A percentile compares a stretch with the other conserved stretches of the same genome.
These are phyloP conservation scores for Polytrichum commune DNA, from an alignment of 225 moss, liverwort and hornwort species.

Conservation along the genomic window DNA sequence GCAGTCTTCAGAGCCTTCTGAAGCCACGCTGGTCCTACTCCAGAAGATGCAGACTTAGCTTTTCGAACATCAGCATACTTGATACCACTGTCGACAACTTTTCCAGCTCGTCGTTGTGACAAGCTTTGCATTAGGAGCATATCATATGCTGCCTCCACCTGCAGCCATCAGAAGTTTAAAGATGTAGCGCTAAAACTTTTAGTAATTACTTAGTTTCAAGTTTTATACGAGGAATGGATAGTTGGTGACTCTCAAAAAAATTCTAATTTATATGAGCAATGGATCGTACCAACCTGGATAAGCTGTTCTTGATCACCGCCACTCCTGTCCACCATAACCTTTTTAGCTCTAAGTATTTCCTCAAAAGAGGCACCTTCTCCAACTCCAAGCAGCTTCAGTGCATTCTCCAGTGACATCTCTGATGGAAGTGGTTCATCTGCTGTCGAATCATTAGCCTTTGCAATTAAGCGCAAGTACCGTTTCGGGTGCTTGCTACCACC, in stretches of 20 bases:
- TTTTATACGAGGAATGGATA: too few relatives aligned
- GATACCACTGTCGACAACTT: slow-evolving; percentile 74
- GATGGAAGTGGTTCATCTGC: slow-evolving; percentile 85
- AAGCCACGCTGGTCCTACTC: slow-evolving; percentile 74
- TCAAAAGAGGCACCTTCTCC: slow-evolving; percentile 87
- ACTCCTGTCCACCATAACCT: slow-evolving; percentile 59
- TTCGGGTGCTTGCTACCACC: slow-evolving; percentile 25
- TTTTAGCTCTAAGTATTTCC: slow-evolving; percentile 83
- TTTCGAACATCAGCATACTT: slow-evolving; percentile 79
- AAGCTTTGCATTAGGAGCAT: slow-evolving; percentile 89
- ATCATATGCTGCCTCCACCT: slow-evolving; percentile 95
- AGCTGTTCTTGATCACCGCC: slow-evolving; percentile 75
- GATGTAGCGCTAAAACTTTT: too few relatives aligned
- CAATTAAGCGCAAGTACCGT: slow-evolving; percentile 55
- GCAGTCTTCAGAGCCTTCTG: slow-evolving; percentile 63
- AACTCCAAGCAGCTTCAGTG: slow-evolving; percentile 83
- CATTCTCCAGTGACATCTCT: slow-evolving; percentile 82
- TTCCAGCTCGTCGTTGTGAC: slow-evolving; percentile 72
- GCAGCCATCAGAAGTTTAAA: slow-evolving; percentile 8
- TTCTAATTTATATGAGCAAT: too few relatives aligned
- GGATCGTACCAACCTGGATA: slow-evolving; percentile 44
- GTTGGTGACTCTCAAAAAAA: not conserved
- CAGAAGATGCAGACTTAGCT: slow-evolving; percentile 49
- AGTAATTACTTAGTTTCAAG: too few relatives aligned
- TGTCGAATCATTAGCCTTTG: slow-evolving; percentile 69